phyloP scores from a whole-genome alignment of 2,329 filamentous ascomycete genomes.

The Scedosporium minutisporum region DNA sequence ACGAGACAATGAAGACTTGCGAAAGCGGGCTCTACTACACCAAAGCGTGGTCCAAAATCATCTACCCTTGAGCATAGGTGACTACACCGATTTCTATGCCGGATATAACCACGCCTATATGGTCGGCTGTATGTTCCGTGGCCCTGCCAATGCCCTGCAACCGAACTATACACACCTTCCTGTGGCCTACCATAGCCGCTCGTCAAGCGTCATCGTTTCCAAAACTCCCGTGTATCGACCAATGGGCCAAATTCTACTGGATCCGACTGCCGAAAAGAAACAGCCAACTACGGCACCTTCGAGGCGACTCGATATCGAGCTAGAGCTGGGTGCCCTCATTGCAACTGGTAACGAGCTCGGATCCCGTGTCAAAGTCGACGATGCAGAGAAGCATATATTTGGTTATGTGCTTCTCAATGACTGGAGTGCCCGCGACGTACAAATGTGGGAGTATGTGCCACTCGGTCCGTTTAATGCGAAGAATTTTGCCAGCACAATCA shows the following conservation, averaged over 20 bases:
- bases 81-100: conserved; percentile 71
- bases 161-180: conserved; percentile 67
- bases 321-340: conserved; percentile 62
- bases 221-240: conserved; percentile 59
- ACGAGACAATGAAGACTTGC: conserved; percentile 5
- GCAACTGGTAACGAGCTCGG: conserved; percentile 52
- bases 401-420: conserved; percentile 54
- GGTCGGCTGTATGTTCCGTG: conserved; percentile 57
- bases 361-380: conserved; percentile 47
- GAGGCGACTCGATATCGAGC: conserved; percentile 52
- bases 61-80: conserved; percentile 61
- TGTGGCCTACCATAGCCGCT: conserved; percentile 64
- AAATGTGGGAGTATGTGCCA: conserved; percentile 45
- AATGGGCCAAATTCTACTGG: conserved; percentile 52
- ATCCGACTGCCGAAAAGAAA: conserved; percentile 26
- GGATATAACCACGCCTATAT: conserved; percentile 61
- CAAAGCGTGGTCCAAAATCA: conserved; percentile 45
- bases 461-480: conserved; percentile 50
- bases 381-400: conserved; percentile 58
- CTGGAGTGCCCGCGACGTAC: conserved; percentile 48
- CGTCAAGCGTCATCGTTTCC: conserved; percentile 60
- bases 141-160: conserved; percentile 59
- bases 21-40: conserved; percentile 3
- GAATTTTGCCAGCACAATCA: conserved; percentile 44
- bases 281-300: conserved; percentile 1